Base-by-base conservation (phyloP, 2,329 filamentous ascomycete species). In the Elsinoe australis region DNA sequence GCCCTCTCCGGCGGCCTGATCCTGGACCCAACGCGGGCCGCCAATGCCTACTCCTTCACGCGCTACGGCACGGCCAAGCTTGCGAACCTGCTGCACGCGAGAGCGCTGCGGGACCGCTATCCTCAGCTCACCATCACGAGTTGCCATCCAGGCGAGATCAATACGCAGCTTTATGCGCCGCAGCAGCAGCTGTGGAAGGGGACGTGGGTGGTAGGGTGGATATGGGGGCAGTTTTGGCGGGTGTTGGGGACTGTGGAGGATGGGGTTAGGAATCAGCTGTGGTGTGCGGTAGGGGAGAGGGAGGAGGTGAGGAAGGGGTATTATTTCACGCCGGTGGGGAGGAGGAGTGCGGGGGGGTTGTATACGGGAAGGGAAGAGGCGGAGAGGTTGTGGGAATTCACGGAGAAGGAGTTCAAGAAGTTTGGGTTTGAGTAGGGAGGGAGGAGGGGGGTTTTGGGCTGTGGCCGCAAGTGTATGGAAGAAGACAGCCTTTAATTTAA, bases 41-140 rank as follows among this genome's bases (percentile, higher is more conserved):
- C 60, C 38, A 47, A 61, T 8, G 35, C 57, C 14, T 52, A 50
- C 2, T 62, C 64, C 1, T 64, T 59, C 52, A 50, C 49, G 3
- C 67, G 71, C 19, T 76, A 77, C 57, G 71, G 69, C 3, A 64
- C 70, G 33, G 67, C 65, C 24, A 76, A 76, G 53, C 64, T 76
- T 4, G 71, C 71, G 3, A 74, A 75, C 35, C 60, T 76, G 9
- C 64, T 75, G 0, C 74, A 67, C 54, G 61, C 69, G 0, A 56
- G 61, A 5, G 62, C 69, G 33, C 61, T 74, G 2, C 68, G 70
- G 1, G 50, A 56, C 10, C 63, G 62, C 0, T 70, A 75, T 52
- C 72, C 73, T 1, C 48, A 61, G 2, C 66, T 76, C 46, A 71
- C 64, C 0, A 61, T 61, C 5, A 64, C 70, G 0, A 61, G 67